A percentile compares a stretch with the other conserved stretches of the same genome.
phyloP scores from a whole-genome alignment of 2,329 filamentous ascomycete species.

The Trichoderma endophyticum region DNA sequence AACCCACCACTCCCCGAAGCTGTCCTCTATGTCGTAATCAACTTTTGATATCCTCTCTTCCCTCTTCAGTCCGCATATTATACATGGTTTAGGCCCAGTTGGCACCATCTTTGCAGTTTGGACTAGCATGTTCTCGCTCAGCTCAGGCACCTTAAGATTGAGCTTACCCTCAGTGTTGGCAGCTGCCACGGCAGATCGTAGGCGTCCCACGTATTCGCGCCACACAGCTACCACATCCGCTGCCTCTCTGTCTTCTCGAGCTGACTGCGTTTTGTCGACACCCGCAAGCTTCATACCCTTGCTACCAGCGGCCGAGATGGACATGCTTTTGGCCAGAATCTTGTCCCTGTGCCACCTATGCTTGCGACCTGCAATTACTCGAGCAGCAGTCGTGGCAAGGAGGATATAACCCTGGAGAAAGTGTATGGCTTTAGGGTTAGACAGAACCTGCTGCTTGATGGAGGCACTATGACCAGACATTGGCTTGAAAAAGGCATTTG shows the following conservation, averaged over 20 bases:
- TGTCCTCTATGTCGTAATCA: slow-evolving; percentile 77
- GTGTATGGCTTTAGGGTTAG: slow-evolving; percentile 57
- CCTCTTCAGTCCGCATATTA: slow-evolving; percentile 82
- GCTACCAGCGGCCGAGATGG: slow-evolving; percentile 71
- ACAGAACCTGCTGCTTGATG: slow-evolving; percentile 60
- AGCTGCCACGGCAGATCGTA: slow-evolving; percentile 70
- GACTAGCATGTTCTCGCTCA: slow-evolving; percentile 66
- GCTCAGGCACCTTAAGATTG: slow-evolving; percentile 62
- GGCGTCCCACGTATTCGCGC: slow-evolving; percentile 70
- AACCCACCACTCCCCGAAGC: slow-evolving; percentile 95
- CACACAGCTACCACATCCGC: slow-evolving; percentile 73
- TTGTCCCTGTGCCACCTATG: slow-evolving; percentile 88
- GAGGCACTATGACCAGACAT: slow-evolving; percentile 56
- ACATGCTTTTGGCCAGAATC: slow-evolving; percentile 81
- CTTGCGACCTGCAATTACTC: slow-evolving; percentile 79
- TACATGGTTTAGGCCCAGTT: slow-evolving; percentile 70
- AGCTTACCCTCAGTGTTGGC: slow-evolving; percentile 58
- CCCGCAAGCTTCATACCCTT: slow-evolving; percentile 90
- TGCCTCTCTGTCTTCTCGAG: slow-evolving; percentile 80
- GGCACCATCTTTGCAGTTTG: slow-evolving; percentile 69
- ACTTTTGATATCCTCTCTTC: slow-evolving; percentile 78
- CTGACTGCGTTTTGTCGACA: slow-evolving; percentile 77
- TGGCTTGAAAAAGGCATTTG: slow-evolving; percentile 64
- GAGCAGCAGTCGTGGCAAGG: slow-evolving; percentile 66
- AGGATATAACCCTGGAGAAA: slow-evolving; percentile 65